These are phyloP conservation scores for Cyclanthera cordifolia DNA, from an alignment of 306 rosid genomes.

Conservation along the genomic window DNA sequence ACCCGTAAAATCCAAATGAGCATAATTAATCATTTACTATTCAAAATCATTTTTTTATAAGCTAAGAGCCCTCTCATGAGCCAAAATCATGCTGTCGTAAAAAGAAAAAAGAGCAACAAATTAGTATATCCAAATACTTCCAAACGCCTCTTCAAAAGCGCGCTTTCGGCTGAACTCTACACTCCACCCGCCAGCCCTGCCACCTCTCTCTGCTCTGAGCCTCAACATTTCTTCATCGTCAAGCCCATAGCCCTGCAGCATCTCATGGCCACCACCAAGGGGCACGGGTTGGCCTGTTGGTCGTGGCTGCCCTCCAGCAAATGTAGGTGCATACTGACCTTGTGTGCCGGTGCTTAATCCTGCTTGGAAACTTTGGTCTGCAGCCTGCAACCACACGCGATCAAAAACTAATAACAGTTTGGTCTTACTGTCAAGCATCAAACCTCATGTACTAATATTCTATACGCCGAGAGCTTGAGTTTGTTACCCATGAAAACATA, in stretches of 20 bases:
- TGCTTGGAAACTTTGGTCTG: slow-evolving; percentile 45
- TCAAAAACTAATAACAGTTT: background rate
- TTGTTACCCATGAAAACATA: background rate
- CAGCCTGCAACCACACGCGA: slow-evolving; percentile 27
- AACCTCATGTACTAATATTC: background rate
- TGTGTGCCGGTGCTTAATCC: slow-evolving; percentile 45
- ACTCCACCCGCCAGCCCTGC: slow-evolving; percentile 85
- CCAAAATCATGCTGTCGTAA: background rate
- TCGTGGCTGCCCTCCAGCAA: slow-evolving; percentile 76
- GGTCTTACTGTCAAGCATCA: background rate
- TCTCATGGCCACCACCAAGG: slow-evolving; percentile 43
- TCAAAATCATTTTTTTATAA: background rate
- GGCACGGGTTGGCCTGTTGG: slow-evolving; percentile 78
- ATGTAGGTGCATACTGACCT: slow-evolving; percentile 81
- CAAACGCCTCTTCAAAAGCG: slow-evolving; percentile 83
- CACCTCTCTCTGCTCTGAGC: slow-evolving; percentile 61
- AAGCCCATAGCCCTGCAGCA: slow-evolving; percentile 36
- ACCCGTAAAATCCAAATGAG: background rate
- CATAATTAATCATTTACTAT: background rate
- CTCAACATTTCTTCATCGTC: slow-evolving; percentile 56
- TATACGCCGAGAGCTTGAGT: background rate
- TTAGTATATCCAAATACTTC: slow-evolving; percentile 66
- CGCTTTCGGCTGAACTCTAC: slow-evolving; percentile 57
- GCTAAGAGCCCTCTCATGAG: no score
- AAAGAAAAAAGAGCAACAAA: background rate